Conservation (phyloP, 1,284 basidiomycete species). For the Leccinum pseudoinsigne region DNA sequence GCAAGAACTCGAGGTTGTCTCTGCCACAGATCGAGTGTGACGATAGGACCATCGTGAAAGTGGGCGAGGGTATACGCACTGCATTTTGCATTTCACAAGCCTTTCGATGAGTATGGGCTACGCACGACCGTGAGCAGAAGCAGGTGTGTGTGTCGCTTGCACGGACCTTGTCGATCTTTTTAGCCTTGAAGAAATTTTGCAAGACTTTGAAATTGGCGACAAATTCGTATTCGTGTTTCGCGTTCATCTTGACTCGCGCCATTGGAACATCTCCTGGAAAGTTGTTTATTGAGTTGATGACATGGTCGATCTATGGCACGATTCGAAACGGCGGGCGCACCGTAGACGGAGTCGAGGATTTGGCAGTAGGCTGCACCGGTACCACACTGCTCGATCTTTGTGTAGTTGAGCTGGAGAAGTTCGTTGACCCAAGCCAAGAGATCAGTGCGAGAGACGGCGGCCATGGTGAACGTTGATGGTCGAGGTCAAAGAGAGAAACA, state of each 20-base stretch:
- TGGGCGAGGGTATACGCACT: slow-evolving; percentile 52
- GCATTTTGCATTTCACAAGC: slow-evolving; percentile 99
- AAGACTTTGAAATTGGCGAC: slow-evolving; percentile 95
- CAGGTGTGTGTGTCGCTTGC: not conserved
- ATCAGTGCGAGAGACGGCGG: slow-evolving; percentile 72
- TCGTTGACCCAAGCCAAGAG: slow-evolving; percentile 94
- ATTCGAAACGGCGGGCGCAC: slow-evolving; percentile 44
- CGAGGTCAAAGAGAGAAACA: slow-evolving; percentile 4
- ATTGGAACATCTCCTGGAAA: slow-evolving; percentile 79
- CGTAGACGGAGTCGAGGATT: slow-evolving; percentile 91
- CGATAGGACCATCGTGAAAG: slow-evolving; percentile 8
- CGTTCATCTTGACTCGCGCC: slow-evolving; percentile 88
- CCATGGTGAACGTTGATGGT: slow-evolving; percentile 17
- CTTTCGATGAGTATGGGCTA: slow-evolving; percentile 94
- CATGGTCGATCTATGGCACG: slow-evolving; percentile 20
- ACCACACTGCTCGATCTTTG: slow-evolving; percentile 94
- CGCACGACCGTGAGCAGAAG: slow-evolving; percentile 11
- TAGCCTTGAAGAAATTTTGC: slow-evolving; percentile 84
- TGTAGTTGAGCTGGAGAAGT: slow-evolving; percentile 87
- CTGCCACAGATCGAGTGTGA: slow-evolving; percentile 39
- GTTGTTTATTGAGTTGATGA: slow-evolving; percentile 13
- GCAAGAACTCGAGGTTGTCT: slow-evolving; percentile 98
- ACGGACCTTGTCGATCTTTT: slow-evolving; percentile 92
- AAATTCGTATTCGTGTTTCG: slow-evolving; percentile 96
- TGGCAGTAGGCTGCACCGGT: slow-evolving; percentile 90